phyloP scores from a whole-genome alignment of 495 filamentous ascomycete species.

The Aspergillus hancockii region DNA sequence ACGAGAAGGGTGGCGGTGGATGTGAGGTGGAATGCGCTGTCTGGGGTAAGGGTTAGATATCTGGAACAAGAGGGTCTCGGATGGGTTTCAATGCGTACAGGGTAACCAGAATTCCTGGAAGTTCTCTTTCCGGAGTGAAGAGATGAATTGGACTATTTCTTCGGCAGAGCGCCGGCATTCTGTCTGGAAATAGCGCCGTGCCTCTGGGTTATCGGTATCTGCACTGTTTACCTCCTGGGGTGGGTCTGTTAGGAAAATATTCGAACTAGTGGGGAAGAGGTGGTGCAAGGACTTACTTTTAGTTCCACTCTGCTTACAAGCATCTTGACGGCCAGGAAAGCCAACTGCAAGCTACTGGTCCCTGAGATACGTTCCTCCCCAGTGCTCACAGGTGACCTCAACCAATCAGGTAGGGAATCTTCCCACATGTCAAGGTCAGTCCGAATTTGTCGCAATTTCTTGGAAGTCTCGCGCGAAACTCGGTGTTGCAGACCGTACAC shows the following conservation, averaged over 20 bases:
- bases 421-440: conserved; percentile 50
- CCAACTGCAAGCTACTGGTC: conserved; percentile 51
- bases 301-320: conserved; percentile 53
- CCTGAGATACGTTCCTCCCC: conserved; percentile 40
- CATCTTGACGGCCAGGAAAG: conserved; percentile 53
- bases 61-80: not conserved
- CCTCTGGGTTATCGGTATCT: conserved; percentile 43
- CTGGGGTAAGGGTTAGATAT: conserved; percentile 30
- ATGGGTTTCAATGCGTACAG: conserved; percentile 27
- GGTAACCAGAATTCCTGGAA: conserved; percentile 54
- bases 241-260: conserved; percentile 11
- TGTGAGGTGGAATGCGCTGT: conserved; percentile 52
- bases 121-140: conserved; percentile 43
- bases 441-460: conserved; percentile 43
- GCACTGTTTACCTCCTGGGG: conserved; percentile 45
- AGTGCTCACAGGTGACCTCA: conserved; percentile 31
- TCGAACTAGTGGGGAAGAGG: too few species aligned
- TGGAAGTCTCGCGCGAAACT: conserved; percentile 42
- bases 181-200: conserved; percentile 51
- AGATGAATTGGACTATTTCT: conserved; percentile 55
- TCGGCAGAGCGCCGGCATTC: conserved; percentile 51
- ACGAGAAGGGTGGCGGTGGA: conserved; percentile 51
- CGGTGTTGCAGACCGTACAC: conserved; percentile 50
- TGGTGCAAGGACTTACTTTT: conserved; percentile 35
- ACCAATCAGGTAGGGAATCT: conserved; percentile 46